A percentile compares a stretch with the other conserved stretches of the same genome.
Evolutionary conservation across 2,329 filamentous ascomycete species (phyloP).

Genomic region (Phialocephala sp.): DNA sequence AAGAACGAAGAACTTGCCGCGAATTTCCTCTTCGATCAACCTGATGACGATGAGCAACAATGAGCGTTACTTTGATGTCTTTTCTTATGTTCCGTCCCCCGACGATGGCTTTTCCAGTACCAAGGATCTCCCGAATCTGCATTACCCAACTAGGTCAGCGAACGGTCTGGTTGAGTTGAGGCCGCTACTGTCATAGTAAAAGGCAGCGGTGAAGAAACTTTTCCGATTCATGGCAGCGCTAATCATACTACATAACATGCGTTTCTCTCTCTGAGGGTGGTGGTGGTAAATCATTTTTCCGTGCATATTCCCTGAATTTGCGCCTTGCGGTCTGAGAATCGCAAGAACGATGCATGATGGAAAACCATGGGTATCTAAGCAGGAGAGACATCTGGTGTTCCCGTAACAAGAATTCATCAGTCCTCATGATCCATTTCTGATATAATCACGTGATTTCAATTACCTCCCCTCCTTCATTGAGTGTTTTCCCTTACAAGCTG

Average conservation of each 20-base stretch:
- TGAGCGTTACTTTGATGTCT: slow-evolving; percentile 19
- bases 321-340: background rate
- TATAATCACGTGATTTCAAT: background rate
- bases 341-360: background rate
- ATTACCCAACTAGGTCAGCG: background rate
- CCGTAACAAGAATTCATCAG: slow-evolving; percentile 16
- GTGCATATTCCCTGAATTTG: slow-evolving; percentile 12
- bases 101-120: slow-evolving; percentile 19
- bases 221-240: background rate
- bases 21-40: slow-evolving; percentile 98
- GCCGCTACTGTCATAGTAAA: background rate
- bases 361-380: background rate
- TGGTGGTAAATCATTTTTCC: background rate
- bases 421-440: background rate
- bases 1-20: slow-evolving; percentile 99
- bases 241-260: background rate
- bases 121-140: slow-evolving; percentile 6
- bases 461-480: background rate
- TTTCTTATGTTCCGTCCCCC: slow-evolving; percentile 19
- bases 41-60: slow-evolving; percentile 73
- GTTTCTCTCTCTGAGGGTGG: slow-evolving; percentile 3
- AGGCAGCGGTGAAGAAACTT: background rate
- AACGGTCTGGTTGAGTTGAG: background rate
- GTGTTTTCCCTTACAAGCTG: background rate
- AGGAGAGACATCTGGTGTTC: slow-evolving; percentile 8